Percentiles rank a stretch among this genome's conserved stretches.
These are phyloP conservation scores for Barnettozyma sucrosica DNA, from an alignment of 805 yeast genomes.

Conservation along the genomic window DNA sequence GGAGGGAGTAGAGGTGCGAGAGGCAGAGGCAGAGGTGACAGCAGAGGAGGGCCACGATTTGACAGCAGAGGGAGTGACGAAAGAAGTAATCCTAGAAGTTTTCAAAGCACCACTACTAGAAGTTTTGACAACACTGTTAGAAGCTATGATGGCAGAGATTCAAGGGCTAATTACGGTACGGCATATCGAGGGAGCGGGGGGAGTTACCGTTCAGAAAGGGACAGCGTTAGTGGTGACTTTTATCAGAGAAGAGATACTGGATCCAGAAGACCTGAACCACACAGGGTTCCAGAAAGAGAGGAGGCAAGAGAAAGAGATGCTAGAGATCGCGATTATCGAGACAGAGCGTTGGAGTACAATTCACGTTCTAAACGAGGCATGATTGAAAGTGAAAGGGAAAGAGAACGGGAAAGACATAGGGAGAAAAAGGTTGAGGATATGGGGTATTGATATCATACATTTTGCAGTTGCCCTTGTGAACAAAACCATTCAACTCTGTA, in stretches of 20 bases:
- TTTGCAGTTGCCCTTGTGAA: neutral
- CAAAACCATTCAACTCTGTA: neutral
- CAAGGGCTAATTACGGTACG: slow-evolving; percentile 3
- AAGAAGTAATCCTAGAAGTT: slow-evolving; percentile 17
- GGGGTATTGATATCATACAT: neutral
- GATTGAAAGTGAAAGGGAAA: slow-evolving; percentile 14
- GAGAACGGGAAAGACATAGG: slow-evolving; percentile 17
- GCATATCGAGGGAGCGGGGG: slow-evolving; percentile 4
- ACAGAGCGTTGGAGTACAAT: slow-evolving; percentile 15
- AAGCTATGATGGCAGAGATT: slow-evolving; percentile 8
- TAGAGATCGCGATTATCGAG: slow-evolving; percentile 3
- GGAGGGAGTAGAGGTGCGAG: slow-evolving; percentile 11
- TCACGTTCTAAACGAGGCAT: slow-evolving; percentile 22
- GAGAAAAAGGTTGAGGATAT: slow-evolving; percentile 6
- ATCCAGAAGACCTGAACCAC: slow-evolving; percentile 3
- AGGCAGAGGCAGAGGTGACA: slow-evolving; percentile 1
- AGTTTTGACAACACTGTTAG: slow-evolving; percentile 17
- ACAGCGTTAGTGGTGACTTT: neutral
- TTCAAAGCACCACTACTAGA: slow-evolving; percentile 10
- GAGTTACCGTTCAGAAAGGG: neutral
- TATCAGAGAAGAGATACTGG: neutral
- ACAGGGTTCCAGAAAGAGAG: slow-evolving; percentile 8
- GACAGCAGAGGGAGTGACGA: slow-evolving; percentile 10
- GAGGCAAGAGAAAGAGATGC: slow-evolving; percentile 10
- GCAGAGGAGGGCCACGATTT: slow-evolving; percentile 2